Evolutionary conservation across 306 rosid species (phyloP).

Genomic region (Rubus parviflorus): DNA sequence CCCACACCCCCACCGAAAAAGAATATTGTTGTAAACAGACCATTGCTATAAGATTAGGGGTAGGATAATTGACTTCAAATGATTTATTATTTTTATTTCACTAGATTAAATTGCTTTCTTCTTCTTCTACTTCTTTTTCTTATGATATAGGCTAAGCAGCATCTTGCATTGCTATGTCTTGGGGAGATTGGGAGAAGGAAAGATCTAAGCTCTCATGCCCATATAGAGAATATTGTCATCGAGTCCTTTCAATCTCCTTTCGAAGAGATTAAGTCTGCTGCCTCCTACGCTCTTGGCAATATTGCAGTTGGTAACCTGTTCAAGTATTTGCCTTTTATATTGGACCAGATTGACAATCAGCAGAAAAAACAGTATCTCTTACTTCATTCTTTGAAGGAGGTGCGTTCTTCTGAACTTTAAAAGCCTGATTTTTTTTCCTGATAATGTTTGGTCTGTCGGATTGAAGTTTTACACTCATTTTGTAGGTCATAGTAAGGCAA

Average conservation of each 20-base stretch:
- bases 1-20: not conserved
- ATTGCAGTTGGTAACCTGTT: conserved; percentile 97
- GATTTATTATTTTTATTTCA: not conserved
- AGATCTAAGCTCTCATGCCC: conserved; percentile 81
- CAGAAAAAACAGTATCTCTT: conserved; percentile 98
- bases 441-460: conserved; percentile 3
- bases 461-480: conserved; percentile 24
- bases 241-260: conserved; percentile 99
- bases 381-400: conserved; percentile 99
- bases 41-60: not conserved
- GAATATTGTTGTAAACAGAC: not conserved
- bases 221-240: conserved; percentile 90
- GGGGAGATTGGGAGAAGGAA: conserved; percentile 99
- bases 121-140: not conserved
- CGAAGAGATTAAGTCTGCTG: conserved; percentile 99
- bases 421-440: conserved; percentile 10
- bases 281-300: conserved; percentile 98
- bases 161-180: conserved; percentile 86
- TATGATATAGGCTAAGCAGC: conserved; percentile 83
- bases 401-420: conserved; percentile 34
- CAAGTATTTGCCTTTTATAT: conserved; percentile 93
- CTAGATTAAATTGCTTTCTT: conserved; percentile 23
- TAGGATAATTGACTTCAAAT: not conserved
- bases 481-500: conserved; percentile 93
- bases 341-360: conserved; percentile 99